Percentiles rank a stretch among this genome's conserved stretches.
phyloP scores from a whole-genome alignment of 352 stramenopile genomes.

The Globisporangium recalcitrans region DNA sequence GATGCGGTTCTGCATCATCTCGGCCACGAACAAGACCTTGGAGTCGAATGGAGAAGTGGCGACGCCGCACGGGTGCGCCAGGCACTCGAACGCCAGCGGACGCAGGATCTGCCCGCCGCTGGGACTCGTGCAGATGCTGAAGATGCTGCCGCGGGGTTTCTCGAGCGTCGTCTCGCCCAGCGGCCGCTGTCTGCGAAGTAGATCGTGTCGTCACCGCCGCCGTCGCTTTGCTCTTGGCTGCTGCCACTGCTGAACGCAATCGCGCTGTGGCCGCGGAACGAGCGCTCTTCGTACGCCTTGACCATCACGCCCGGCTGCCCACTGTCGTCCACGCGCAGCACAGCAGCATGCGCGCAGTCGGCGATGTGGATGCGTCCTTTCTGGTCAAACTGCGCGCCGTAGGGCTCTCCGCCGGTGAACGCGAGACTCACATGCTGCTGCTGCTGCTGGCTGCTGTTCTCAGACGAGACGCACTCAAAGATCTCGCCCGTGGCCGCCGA shows the following conservation, averaged over 20 bases:
- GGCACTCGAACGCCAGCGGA: constrained; percentile 60
- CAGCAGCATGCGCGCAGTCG: constrained; percentile 65
- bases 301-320: constrained; percentile 70
- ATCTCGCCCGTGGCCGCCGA: constrained; percentile 67
- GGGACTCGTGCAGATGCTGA: constrained; percentile 55
- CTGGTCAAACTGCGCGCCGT: constrained; percentile 61
- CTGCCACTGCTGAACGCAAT: constrained; percentile 40
- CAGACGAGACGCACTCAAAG: constrained; percentile 39
- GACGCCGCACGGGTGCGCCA: constrained; percentile 80
- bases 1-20: constrained; percentile 81
- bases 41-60: constrained; percentile 26
- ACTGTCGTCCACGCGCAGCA: constrained; percentile 60
- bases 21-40: constrained; percentile 58
- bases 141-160: constrained; percentile 70
- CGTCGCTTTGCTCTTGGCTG: not conserved
- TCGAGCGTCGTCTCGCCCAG: constrained; percentile 85
- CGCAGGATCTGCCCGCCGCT: constrained; percentile 71
- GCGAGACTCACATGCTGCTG: constrained; percentile 35
- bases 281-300: constrained; percentile 76
- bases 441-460: constrained; percentile 9
- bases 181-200: constrained; percentile 86
- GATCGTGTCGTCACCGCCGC: constrained; percentile 38
- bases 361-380: constrained; percentile 57
- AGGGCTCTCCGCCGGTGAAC: constrained; percentile 66
- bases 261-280: constrained; percentile 66